Evolutionary conservation across 2,329 filamentous ascomycete species (phyloP).

Genomic region (Pseudogymnoascus sp.): DNA sequence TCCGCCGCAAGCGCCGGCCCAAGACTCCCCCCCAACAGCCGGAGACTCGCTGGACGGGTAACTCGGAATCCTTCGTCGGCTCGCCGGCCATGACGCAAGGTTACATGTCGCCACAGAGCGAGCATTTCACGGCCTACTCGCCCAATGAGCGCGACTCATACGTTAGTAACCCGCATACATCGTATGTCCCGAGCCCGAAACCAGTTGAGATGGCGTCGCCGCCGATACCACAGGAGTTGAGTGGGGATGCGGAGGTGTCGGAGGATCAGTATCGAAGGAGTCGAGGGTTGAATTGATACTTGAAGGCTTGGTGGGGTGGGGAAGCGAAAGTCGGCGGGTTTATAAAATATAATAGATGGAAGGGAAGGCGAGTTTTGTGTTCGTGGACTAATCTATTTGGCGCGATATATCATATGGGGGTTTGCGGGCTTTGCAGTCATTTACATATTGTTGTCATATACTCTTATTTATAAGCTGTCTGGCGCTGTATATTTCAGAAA

Average conservation of each 20-base stretch:
- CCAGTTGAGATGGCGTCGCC: background rate
- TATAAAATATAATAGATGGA: too few relatives aligned
- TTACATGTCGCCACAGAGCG: background rate
- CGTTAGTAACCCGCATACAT: background rate
- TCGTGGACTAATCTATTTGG: background rate
- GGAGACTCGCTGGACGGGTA: background rate
- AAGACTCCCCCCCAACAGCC: background rate
- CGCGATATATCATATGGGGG: background rate
- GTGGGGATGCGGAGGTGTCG: background rate
- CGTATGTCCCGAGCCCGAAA: background rate
- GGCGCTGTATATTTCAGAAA: background rate
- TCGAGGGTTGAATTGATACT: background rate
- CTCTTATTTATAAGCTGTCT: background rate
- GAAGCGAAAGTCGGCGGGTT: too few relatives aligned
- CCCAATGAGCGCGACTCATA: background rate
- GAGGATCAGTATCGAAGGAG: background rate
- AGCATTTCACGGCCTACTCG: background rate
- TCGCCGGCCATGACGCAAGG: background rate
- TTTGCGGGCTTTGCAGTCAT: background rate
- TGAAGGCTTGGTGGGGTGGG: background rate
- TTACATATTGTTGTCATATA: background rate
- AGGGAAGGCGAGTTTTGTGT: background rate
- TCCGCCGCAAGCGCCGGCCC: background rate
- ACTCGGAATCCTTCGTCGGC: background rate
- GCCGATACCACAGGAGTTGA: background rate